Conservation (phyloP, 1,284 basidiomycete genomes). For the Leccinum proximum region DNA sequence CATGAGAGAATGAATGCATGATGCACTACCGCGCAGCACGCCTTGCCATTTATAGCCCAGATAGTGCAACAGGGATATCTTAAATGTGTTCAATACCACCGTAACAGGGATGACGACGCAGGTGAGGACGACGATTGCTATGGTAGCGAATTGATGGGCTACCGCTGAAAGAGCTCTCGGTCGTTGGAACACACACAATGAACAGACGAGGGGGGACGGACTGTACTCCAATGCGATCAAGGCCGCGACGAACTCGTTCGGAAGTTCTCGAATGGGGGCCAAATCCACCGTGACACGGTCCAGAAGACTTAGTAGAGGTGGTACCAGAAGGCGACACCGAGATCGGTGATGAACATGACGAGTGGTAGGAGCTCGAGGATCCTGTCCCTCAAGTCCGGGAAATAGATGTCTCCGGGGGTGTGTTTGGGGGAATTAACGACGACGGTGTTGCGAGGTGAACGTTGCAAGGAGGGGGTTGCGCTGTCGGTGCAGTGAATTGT, state of each 20-base stretch:
- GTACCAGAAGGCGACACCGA: slow-evolving; percentile 14
- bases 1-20: neutral
- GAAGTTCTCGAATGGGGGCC: slow-evolving; percentile 26
- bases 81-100: neutral
- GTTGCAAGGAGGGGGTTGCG: neutral
- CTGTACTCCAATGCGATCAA: slow-evolving; percentile 19
- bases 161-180: slow-evolving; percentile 1
- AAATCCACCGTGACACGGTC: slow-evolving; percentile 16
- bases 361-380: slow-evolving; percentile 14
- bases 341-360: slow-evolving; percentile 9
- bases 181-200: too few relatives aligned
- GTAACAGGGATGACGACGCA: slow-evolving; percentile 10
- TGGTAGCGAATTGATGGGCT: slow-evolving; percentile 15
- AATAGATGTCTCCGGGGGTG: slow-evolving; percentile 18
- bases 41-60: slow-evolving; percentile 3
- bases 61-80: neutral
- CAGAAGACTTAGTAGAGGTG: slow-evolving; percentile 7
- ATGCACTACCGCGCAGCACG: slow-evolving; percentile 13
- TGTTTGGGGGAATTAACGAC: slow-evolving; percentile 16
- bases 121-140: slow-evolving; percentile 13
- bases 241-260: slow-evolving; percentile 14
- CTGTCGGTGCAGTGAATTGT: neutral
- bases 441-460: neutral
- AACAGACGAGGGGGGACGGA: neutral
- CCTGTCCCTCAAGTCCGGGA: slow-evolving; percentile 14